phyloP scores from a whole-genome alignment of 306 rosid species.

The Chamaecrista fasciculata region DNA sequence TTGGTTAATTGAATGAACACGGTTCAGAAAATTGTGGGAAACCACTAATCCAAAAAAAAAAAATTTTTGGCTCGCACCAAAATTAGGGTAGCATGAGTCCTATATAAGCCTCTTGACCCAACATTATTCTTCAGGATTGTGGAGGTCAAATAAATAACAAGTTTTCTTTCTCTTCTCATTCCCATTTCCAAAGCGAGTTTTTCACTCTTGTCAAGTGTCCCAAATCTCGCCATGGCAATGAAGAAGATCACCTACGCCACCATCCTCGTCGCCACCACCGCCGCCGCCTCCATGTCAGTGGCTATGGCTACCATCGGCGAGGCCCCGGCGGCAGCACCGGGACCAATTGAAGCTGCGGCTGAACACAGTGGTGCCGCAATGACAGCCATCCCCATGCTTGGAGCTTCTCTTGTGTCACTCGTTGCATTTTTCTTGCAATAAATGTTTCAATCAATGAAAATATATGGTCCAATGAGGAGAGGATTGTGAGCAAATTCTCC shows the following conservation, averaged over 20 bases:
- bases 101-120: not conserved
- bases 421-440: not conserved
- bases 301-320: not conserved
- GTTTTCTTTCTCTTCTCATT: not conserved
- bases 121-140: not conserved
- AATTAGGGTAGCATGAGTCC: not conserved
- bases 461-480: not conserved
- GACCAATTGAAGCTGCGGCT: not conserved
- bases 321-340: not conserved
- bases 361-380: not conserved
- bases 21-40: not conserved
- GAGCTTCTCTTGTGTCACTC: constrained; percentile 7
- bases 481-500: not conserved
- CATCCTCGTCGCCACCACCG: not conserved
- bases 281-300: constrained; percentile 7
- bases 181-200: not conserved
- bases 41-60: not conserved
- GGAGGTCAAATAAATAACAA: not conserved
- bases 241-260: not conserved
- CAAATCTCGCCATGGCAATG: not conserved
- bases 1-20: too few relatives aligned
- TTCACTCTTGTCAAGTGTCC: not conserved
- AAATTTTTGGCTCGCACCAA: not conserved
- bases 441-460: not conserved
- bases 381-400: not conserved